Evolutionary conservation across 768 basidiomycete species (phyloP).

Genomic region (Boletus coccyginus): DNA sequence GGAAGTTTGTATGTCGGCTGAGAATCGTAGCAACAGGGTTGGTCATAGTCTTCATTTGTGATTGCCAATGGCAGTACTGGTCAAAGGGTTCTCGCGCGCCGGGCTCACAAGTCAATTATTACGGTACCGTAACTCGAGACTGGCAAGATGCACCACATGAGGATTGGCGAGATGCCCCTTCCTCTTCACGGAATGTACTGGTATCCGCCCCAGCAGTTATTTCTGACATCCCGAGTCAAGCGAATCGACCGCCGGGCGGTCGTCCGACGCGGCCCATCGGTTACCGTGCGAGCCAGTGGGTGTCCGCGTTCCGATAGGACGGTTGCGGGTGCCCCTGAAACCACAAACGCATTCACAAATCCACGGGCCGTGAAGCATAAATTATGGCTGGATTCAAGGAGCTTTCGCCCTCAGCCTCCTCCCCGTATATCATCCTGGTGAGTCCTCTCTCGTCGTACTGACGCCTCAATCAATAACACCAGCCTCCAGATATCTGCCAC

Average conservation of each 20-base stretch:
- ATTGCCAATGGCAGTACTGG: too few relatives aligned
- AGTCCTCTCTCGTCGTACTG: neutral
- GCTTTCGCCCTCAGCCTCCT: neutral
- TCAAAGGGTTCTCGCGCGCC: too few relatives aligned
- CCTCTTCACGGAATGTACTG: neutral
- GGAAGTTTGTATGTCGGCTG: too few relatives aligned
- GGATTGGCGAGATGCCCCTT: neutral
- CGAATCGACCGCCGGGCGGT: neutral
- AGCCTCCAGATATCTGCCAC: neutral
- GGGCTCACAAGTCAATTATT: too few relatives aligned
- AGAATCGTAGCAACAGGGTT: too few relatives aligned
- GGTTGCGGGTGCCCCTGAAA: neutral
- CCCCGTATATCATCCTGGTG: neutral
- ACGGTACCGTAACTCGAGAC: too few relatives aligned
- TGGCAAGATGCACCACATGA: neutral
- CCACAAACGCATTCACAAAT: neutral
- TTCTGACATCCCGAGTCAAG: neutral
- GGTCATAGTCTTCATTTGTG: too few relatives aligned
- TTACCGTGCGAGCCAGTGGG: neutral
- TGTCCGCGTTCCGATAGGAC: neutral
- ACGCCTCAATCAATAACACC: too few relatives aligned
- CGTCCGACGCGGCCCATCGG: neutral
- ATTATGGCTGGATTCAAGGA: neutral
- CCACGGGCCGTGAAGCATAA: neutral
- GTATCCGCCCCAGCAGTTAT: neutral